phyloP scores from a whole-genome alignment of 1,284 basidiomycete genomes.

The Marasmius sp. region DNA sequence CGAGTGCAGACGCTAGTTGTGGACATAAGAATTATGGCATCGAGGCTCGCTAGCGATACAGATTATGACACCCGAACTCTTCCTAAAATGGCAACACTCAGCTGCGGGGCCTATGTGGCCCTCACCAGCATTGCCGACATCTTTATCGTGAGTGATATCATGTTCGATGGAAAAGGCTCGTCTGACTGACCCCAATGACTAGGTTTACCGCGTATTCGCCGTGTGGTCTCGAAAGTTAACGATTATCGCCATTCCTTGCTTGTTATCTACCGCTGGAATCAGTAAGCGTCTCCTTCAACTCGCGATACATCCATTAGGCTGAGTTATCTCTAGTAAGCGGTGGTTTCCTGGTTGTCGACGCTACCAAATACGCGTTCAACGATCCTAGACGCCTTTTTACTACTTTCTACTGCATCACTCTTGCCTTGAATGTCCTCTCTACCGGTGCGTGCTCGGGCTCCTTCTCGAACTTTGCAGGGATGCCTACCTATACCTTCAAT shows the following conservation, averaged over 20 bases:
- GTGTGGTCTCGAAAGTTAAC: constrained; percentile 1
- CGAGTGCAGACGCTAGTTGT: constrained; percentile 7
- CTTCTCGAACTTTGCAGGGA: not conserved
- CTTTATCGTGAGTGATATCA: constrained; percentile 5
- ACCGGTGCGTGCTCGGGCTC: constrained; percentile 4
- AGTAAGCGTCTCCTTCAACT: not conserved
- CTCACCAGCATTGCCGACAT: constrained; percentile 12
- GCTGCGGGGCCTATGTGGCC: constrained; percentile 10
- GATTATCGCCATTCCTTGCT: not conserved
- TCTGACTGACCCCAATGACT: not conserved
- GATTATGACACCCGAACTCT: constrained; percentile 1
- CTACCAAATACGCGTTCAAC: not conserved
- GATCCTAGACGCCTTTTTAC: constrained; percentile 5
- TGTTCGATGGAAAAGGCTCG: not conserved
- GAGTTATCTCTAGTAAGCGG: constrained; percentile 1
- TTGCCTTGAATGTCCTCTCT: constrained; percentile 8
- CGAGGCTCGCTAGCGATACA: constrained; percentile 6
- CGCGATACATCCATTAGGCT: not conserved
- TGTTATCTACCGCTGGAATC: constrained; percentile 4
- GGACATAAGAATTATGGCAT: constrained; percentile 6
- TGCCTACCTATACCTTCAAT: not conserved
- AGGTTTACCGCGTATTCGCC: constrained; percentile 10
- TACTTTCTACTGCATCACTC: constrained; percentile 10
- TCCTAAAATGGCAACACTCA: constrained; percentile 10
- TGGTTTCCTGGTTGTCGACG: not conserved